Evolutionary conservation across 2,329 filamentous ascomycete genomes (phyloP), one percentile per base, ranked within the genome.

Genomic region (Pseudogymnoascus sp.): DNA sequence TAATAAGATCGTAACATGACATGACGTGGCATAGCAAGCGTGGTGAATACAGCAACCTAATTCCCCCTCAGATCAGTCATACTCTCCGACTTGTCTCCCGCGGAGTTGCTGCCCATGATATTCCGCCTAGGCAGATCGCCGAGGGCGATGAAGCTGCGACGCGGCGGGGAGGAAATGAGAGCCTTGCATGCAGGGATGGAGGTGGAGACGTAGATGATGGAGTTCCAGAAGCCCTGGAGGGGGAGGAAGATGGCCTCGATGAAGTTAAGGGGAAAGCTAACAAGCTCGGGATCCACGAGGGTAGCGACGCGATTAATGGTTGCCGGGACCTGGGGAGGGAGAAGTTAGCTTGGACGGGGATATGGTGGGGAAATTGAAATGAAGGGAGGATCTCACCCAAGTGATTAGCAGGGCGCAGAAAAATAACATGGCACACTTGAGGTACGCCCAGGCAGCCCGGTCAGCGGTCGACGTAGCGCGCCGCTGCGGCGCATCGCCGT

Each of bases 151-250:
- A 54, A 54, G 28, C 47, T 54, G 28, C 47, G 47, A 9, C 47
- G 47, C 1, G 47, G 47, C 28, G 47, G 47, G n/a, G 25, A 12
- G n/a, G 25, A 12, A 4, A 54, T 18, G 28, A 54, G 47, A 5
- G 47, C 47, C 28, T 58, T 58, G 37, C 9, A 54, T 2, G 47
- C 47, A n/a, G 47, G 47, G 4, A 54, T 54, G n/a, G 47, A 54
- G 0, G 87, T 90, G 11, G 83, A 79, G 16, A 86, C 76, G 72
- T 93, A 94, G 65, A 94, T 90, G 60, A 89, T 73, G 18, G 86
- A 83, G 70, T 94, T 94, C 89, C 90, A 93, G 68, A 92, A 89
- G 0, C 90, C 90, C 69, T 94, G 90, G 0, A 92, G 78, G 0
- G 90, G 90, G 5, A 94, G 78, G 36, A 90, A 79, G 0, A 87